Conservation (phyloP, 148 eudicot species). For the Spergularia bocconei region DNA sequence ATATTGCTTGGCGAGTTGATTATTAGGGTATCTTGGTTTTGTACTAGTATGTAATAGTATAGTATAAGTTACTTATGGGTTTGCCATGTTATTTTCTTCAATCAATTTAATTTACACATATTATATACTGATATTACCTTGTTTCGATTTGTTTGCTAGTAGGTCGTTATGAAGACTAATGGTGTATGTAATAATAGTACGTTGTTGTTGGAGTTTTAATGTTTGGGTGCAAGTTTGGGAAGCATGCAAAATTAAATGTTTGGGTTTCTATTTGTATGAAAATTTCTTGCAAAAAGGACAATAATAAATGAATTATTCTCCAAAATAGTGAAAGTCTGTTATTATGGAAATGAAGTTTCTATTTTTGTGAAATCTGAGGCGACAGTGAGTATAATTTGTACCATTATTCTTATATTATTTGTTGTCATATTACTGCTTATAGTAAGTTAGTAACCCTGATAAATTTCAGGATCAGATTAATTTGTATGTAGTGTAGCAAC, state of each 20-base stretch:
- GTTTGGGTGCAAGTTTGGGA: conserved; percentile 4
- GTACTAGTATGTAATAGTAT: too few species aligned
- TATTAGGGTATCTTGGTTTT: too few species aligned
- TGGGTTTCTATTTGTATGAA: conserved; percentile 7
- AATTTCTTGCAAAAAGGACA: conserved; percentile 10
- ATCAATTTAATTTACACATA: not conserved
- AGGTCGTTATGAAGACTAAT: conserved; percentile 4
- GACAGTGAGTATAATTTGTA: conserved; percentile 6
- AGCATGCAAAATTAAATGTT: conserved; percentile 10
- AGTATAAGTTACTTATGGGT: not conserved
- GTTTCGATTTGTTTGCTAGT: not conserved
- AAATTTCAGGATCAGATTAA: not conserved
- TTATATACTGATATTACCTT: not conserved
- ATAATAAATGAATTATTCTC: conserved; percentile 17
- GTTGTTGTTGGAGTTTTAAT: conserved; percentile 12
- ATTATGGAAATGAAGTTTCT: conserved; percentile 11
- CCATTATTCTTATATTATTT: not conserved
- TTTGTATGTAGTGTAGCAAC: not conserved
- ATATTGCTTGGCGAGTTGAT: too few species aligned
- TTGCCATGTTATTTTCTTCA: not conserved
- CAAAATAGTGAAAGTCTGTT: conserved; percentile 11
- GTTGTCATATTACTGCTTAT: not conserved
- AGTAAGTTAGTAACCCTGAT: not conserved
- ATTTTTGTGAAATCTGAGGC: conserved; percentile 13
- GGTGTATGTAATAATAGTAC: not conserved